A percentile compares a stretch with the other conserved stretches of the same genome.
phyloP scores from a whole-genome alignment of 345 rosid species.

The Heritiera fomes region DNA sequence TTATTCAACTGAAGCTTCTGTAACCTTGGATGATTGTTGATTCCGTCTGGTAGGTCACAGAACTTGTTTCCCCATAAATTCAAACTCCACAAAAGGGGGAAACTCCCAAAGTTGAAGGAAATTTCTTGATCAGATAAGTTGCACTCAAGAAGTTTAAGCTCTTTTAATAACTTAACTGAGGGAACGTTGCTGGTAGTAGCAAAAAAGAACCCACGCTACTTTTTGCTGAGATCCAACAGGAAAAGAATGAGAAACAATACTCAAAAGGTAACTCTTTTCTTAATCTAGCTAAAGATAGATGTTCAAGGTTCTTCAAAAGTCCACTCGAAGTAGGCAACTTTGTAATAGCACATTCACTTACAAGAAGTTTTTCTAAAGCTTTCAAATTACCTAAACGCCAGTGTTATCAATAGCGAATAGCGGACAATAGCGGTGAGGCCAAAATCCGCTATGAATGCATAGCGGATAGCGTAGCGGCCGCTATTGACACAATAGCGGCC shows the following conservation, averaged over 20 bases:
- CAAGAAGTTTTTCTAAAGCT: no score
- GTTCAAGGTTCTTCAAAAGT: no score
- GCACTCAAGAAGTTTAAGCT: background rate
- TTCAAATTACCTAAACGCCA: no score
- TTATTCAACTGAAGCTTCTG: rapidly evolving
- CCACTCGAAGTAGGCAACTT: no score
- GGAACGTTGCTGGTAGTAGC: background rate
- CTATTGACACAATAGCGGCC: no score
- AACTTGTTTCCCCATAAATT: background rate
- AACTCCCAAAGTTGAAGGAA: background rate
- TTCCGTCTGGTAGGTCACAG: background rate
- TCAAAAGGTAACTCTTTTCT: background rate
- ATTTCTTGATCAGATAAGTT: background rate
- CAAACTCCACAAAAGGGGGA: background rate
- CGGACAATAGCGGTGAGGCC: no score
- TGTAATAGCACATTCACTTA: no score
- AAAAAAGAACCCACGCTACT: background rate
- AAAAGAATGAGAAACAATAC: background rate
- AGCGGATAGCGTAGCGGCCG: no score
- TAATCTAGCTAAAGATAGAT: background rate
- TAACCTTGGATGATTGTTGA: background rate
- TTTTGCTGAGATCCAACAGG: background rate
- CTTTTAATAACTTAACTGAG: background rate
- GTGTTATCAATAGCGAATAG: no score
- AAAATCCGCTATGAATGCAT: no score